Evolutionary conservation across 2,329 filamentous ascomycete species (phyloP).

Genomic region (Fusarium nygamai): DNA sequence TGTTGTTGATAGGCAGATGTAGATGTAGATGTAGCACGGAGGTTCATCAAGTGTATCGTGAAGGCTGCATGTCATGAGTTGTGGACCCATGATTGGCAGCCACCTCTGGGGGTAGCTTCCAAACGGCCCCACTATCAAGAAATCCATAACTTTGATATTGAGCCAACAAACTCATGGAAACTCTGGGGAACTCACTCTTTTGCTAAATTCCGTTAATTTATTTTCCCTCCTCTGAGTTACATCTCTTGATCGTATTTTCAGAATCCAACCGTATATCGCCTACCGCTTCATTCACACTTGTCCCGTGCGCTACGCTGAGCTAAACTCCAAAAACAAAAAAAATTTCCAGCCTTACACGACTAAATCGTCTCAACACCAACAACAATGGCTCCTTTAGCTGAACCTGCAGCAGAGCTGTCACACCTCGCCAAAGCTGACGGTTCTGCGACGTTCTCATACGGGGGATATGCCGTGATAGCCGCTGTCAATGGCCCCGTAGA

Average conservation of each 20-base stretch:
- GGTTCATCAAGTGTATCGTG: neutral
- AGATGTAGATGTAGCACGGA: constrained; percentile 14
- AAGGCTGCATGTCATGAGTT: constrained; percentile 23
- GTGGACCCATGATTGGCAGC: constrained; percentile 22
- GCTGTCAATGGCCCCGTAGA: constrained; percentile 95
- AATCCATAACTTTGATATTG: constrained; percentile 1
- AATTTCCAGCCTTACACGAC: constrained; percentile 26
- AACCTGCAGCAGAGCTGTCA: constrained; percentile 64
- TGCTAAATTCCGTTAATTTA: neutral
- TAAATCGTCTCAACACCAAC: constrained; percentile 21
- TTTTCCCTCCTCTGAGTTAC: neutral
- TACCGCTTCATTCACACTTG: neutral
- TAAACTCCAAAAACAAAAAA: constrained; percentile 7
- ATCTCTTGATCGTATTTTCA: too few species aligned
- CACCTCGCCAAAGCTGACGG: constrained; percentile 78
- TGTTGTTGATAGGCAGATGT: constrained; percentile 2
- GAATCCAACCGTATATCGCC: neutral
- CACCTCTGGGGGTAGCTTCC: constrained; percentile 13
- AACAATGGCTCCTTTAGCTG: constrained; percentile 57
- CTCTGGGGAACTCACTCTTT: neutral
- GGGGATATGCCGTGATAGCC: constrained; percentile 83
- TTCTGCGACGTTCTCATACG: constrained; percentile 79
- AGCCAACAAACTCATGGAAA: constrained; percentile 1
- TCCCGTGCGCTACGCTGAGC: constrained; percentile 13
- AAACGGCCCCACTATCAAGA: constrained; percentile 14